Evolutionary conservation across 768 basidiomycete species (phyloP).

Genomic region (Boletus vinaceobasis): DNA sequence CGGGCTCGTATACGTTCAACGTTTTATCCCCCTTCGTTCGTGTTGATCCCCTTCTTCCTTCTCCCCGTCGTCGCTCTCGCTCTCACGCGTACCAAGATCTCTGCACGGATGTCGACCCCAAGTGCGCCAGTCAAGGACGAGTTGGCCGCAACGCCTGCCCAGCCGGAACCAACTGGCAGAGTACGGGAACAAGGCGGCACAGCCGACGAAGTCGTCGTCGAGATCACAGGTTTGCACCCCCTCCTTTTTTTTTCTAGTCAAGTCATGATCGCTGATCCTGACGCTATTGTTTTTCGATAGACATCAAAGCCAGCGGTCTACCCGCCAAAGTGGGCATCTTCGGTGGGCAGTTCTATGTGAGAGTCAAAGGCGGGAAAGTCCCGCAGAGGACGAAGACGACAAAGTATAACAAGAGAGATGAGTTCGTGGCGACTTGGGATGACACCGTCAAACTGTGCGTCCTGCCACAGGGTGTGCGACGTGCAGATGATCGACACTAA

Average conservation of each 20-base stretch:
- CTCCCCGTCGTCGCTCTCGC: not conserved
- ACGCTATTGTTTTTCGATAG: constrained; percentile 5
- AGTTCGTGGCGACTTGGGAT: constrained; percentile 29
- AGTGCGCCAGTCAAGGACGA: constrained; percentile 1
- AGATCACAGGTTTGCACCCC: constrained; percentile 24
- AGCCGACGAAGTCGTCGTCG: constrained; percentile 21
- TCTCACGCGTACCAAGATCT: not conserved
- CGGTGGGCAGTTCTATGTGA: constrained; percentile 26
- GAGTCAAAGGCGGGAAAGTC: constrained; percentile 27
- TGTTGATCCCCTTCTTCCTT: not conserved
- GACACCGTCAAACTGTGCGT: constrained; percentile 29
- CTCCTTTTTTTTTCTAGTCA: not conserved
- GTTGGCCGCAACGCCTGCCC: not conserved
- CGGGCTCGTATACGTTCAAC: not conserved
- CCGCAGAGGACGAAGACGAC: constrained; percentile 26
- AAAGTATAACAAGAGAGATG: constrained; percentile 24
- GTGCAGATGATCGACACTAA: not conserved
- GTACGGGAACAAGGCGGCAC: constrained; percentile 1
- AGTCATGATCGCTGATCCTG: not conserved
- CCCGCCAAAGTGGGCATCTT: constrained; percentile 32
- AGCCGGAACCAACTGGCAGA: not conserved
- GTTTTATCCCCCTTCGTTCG: not conserved
- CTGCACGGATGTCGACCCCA: constrained; percentile 13
- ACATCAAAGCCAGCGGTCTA: constrained; percentile 34
- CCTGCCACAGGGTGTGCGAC: not conserved